Evolutionary conservation across 768 basidiomycete species (phyloP), one percentile per base, ranked within the genome.

Genomic region (Amanita polypyramis): DNA sequence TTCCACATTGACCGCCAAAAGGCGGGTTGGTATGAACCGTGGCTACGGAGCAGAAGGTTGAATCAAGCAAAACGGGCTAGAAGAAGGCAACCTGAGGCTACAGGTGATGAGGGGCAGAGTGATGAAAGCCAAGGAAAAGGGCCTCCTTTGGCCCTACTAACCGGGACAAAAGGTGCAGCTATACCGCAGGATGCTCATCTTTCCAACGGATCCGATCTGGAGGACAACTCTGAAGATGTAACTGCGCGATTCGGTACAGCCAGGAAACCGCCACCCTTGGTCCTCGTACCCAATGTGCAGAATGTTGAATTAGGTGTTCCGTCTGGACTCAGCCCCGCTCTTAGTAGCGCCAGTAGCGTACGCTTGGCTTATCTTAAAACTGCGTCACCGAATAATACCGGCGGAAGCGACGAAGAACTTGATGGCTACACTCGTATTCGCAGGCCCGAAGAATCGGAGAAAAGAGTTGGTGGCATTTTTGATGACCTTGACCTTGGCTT

Each of bases 11-110:
- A 96, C 63, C 70, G 71, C 33, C 69, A 76, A 45, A 82, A 73
- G 53, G 93, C 91, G 2, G 67, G 68, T 2, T 96, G 93, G 93
- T 93, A 82, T 53, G 82, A 82, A n/a, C 80, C 81, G 6, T 95
- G 89, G 88, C 51, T 80, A 21, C 72, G 79, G 49, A 85, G 80
- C 56, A 67, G 85, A 49, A 72, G 72, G 50, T 65, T 70, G 40
- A 80, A 80, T 50, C 73, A 76, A 50, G 71, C 72, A n/a, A 84
- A 78, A 60, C 68, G 85, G 20, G 58, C 68, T 30, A 74, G 71
- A 54, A 75, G 73, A 52, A 60, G 62, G 43, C 57, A 55, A 37
- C 59, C 62, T 29, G 49, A 56, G 46, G 43, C 50, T 23, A 55
- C 55, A 36, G 52, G 40, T 20, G 59, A 60, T 1, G 58, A 58